Base-by-base conservation (phyloP, 2,329 filamentous ascomycete species). In the Talaromyces sp. region DNA sequence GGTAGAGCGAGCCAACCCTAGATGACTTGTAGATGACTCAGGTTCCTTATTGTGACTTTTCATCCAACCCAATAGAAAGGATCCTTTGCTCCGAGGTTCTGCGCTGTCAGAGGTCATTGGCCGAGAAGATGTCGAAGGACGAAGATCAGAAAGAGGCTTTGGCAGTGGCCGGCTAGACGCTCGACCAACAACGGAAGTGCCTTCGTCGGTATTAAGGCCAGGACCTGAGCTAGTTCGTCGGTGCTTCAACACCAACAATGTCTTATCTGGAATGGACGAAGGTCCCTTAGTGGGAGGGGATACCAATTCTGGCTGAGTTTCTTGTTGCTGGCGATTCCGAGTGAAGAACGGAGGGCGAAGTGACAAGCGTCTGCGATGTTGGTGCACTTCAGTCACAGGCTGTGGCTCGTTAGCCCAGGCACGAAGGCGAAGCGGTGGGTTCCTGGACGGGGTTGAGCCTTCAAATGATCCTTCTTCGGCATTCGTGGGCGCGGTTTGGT, bases 21-120 rank as follows among this genome's bases (percentile, higher is more conserved):
- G 25, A 39, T 28, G 41, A n/a, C 25, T 28, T 25, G 19, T 33
- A 28, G 43, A 22, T 22, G 31, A 25, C 33, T 61, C 48, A 15
- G 28, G n/a, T 2, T 61, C 56, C 21, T 61, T 61, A 41, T 56
- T 63, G 11, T 56, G 46, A 17, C 65, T 65, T 61, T 75, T 75
- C 64, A 76, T 72, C 73, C 73, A 76, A n/a, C 70, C 67, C 39
- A 75, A 69, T 25, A 76, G 66, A 5, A 72, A 61, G 2, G 73
- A 75, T 57, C 70, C 70, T 43, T 70, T 73, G 21, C 73, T 67
- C 57, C 73, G 73, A 56, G 72, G 68, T 9, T 72, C 71, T 21
- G 62, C 63, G 53, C 64, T 65, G 39, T 69, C 65, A 2, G 71
- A 69, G 35, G 69, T 69, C 8, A 61, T 60, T 2, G 67, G 67